Conservation (phyloP, 202 grass and related monocot species). For the Carex arenaria region DNA sequence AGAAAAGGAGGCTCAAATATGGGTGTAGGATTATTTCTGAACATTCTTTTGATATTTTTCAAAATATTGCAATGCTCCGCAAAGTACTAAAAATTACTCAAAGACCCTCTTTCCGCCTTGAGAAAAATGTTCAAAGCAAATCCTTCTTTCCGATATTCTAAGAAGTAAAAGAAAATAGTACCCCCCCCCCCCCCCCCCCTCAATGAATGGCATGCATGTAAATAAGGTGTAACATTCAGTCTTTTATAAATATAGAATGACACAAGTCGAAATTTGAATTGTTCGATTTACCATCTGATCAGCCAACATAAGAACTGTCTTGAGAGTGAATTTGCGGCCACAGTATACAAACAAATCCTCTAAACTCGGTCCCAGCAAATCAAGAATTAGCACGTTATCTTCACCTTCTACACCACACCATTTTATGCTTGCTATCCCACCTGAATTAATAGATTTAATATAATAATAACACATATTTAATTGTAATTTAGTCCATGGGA, state of each 20-base stretch:
- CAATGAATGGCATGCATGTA: not conserved
- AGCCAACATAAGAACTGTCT: constrained; percentile 93
- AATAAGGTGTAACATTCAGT: not conserved
- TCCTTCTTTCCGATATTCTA: not conserved
- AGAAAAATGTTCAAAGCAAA: not conserved
- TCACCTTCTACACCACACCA: constrained; percentile 88
- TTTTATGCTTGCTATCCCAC: constrained; percentile 84
- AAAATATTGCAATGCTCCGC: not conserved
- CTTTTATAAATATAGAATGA: not conserved
- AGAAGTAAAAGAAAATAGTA: not conserved
- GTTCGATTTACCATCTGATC: constrained; percentile 80
- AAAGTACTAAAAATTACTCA: not conserved
- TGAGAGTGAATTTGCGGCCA: constrained; percentile 67
- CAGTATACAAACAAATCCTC: constrained; percentile 96
- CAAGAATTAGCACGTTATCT: constrained; percentile 84
- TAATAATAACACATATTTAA: not conserved
- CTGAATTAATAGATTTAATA: constrained; percentile 36
- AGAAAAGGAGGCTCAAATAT: not conserved
- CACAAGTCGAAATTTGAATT: not conserved
- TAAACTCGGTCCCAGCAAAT: constrained; percentile 82
- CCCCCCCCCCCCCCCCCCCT: not conserved
- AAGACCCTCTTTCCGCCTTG: not conserved
- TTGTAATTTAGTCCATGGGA: not conserved
- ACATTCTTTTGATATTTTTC: not conserved
- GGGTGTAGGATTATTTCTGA: not conserved